Evolutionary conservation across 73 alveolate species (phyloP).

Genomic region (Paramecium tetraurelia): DNA sequence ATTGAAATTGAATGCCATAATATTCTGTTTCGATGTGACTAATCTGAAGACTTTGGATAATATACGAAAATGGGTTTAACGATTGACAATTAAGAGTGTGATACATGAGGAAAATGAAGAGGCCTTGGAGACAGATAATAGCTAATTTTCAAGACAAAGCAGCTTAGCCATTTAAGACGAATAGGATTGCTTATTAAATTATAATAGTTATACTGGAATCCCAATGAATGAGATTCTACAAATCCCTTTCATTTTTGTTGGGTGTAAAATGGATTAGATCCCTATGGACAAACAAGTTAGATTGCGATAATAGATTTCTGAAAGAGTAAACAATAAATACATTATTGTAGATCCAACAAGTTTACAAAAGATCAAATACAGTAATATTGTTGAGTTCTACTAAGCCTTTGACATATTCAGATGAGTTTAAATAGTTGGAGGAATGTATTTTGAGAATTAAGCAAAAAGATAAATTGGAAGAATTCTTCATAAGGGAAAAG

Average conservation of each 20-base stretch:
- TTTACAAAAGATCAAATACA: neutral
- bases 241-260: neutral
- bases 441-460: neutral
- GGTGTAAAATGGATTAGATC: neutral
- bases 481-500: neutral
- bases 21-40: constrained; percentile 3
- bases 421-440: neutral
- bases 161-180: neutral
- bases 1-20: neutral
- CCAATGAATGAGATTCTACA: neutral
- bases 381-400: neutral
- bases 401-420: neutral
- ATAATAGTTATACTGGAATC: neutral
- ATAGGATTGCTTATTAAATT: neutral
- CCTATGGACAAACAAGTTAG: neutral
- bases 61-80: neutral
- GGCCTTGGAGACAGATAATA: neutral
- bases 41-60: neutral
- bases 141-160: neutral
- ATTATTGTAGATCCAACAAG: neutral
- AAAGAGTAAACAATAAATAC: neutral
- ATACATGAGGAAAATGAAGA: neutral
- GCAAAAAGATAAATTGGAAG: neutral
- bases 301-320: neutral
- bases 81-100: neutral